These are phyloP conservation scores for Chenopodium album DNA, from an alignment of 148 eudicot species.

Conservation along the genomic window DNA sequence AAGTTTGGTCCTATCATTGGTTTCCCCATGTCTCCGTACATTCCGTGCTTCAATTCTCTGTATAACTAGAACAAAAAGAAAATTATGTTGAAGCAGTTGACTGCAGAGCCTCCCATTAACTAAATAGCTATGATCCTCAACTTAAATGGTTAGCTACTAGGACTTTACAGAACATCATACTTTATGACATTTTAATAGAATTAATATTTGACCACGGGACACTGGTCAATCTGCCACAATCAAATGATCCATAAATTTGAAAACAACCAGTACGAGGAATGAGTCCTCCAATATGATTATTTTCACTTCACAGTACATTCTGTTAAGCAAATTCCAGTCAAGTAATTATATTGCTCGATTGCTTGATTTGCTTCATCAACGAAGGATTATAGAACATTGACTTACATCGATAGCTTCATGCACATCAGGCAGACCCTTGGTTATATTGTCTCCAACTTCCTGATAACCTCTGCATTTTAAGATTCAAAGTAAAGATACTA, in stretches of 20 bases:
- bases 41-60: constrained; percentile 62
- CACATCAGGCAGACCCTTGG: constrained; percentile 86
- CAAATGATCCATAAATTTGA: too few relatives aligned
- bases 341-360: background rate
- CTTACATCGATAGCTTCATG: constrained; percentile 98
- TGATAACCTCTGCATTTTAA: constrained; percentile 82
- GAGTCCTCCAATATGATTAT: too few relatives aligned
- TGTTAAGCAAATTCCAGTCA: background rate
- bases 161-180: background rate
- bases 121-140: background rate
- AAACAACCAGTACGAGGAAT: too few relatives aligned
- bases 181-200: too few relatives aligned
- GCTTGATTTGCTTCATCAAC: background rate
- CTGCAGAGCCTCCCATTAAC: background rate
- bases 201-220: too few relatives aligned
- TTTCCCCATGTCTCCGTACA: constrained; percentile 66
- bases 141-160: background rate
- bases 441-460: constrained; percentile 79
- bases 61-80: constrained; percentile 55
- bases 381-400: constrained; percentile 20
- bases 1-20: constrained; percentile 73
- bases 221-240: too few relatives aligned
- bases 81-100: background rate
- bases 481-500: background rate
- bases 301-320: too few relatives aligned